Conservation (phyloP, 1,139 yeast species). For the Geotrichum klebahnii region DNA sequence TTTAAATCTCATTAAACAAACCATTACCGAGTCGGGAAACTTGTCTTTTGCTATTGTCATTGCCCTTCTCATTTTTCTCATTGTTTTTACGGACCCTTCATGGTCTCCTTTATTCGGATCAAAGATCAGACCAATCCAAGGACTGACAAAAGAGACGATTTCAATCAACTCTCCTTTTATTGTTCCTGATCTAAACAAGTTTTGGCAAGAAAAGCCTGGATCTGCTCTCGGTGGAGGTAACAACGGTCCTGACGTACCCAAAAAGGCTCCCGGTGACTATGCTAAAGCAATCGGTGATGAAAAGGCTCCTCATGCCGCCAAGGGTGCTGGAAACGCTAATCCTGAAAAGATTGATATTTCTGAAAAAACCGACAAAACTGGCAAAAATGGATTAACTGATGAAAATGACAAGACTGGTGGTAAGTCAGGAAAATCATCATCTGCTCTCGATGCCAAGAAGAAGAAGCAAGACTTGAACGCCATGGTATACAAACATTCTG, state of each 20-base stretch:
- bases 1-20: neutral
- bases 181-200: slow-evolving; percentile 8
- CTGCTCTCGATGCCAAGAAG: neutral
- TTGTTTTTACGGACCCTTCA: slow-evolving; percentile 5
- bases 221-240: slow-evolving; percentile 2
- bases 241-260: slow-evolving; percentile 10
- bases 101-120: neutral
- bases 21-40: slow-evolving; percentile 7
- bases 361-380: neutral
- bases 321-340: slow-evolving; percentile 1
- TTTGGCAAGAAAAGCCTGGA: slow-evolving; percentile 9
- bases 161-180: slow-evolving; percentile 7
- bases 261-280: slow-evolving; percentile 18
- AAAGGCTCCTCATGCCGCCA: slow-evolving; percentile 16
- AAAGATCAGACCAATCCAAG: neutral
- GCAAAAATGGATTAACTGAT: too few species aligned
- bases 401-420: neutral
- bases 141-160: neutral
- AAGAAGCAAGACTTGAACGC: neutral
- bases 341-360: neutral
- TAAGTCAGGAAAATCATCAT: neutral
- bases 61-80: neutral
- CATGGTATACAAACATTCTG: slow-evolving; percentile 6
- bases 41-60: neutral
- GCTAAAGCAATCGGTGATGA: slow-evolving; percentile 12